Base-by-base conservation (phyloP, 352 stramenopile species). In the Pythium utonaiense region DNA sequence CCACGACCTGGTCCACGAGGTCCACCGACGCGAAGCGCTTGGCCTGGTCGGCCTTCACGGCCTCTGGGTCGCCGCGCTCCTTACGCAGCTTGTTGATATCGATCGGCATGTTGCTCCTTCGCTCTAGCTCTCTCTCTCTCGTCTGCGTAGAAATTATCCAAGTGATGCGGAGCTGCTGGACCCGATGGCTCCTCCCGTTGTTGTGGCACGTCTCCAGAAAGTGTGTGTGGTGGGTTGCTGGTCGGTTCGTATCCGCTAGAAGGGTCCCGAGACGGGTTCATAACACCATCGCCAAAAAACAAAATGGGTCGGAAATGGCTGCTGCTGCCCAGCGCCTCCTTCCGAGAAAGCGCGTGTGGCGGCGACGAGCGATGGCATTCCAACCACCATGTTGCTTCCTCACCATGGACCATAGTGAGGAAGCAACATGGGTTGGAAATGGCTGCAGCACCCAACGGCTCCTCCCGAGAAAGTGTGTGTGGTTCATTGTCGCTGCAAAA, bases 61-160 rank as follows among this genome's bases (percentile, higher is more conserved):
- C 77, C 50, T 97, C 95, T n/a, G 96, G 95, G 75, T 99, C 97
- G 53, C 96, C 96, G 54, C 95, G 93, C 71, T 99, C 97, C 55
- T 84, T 84, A 52, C 97, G 91, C 53, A 99, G 80, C 53, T 95
- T 88, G 75, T 98, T 98, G 69, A 99, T 99, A 80, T 99, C 96
- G 67, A 99, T 98, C 57, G 96, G 96, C 97, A 99, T 99, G 14
- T 45, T 45, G 14, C 36, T 42, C n/a, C n/a, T n/a, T n/a, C n/a
- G n/a, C n/a, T n/a, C n/a, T n/a, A n/a, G 17, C 17, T 45, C 17
- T 45, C 9, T 33, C 28, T 33, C 28, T 45, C 34, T 41, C 34
- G 13, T 41, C 12, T n/a, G n/a, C 34, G 21, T 24, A n/a, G 4
- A 22, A 12, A 24, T 45, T n/a, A 5, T 45, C 38, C 19, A n/a